Evolutionary conservation across 805 yeast species (phyloP), one percentile per base, ranked within the genome.

Genomic region (Nakazawaea laoshanensis): DNA sequence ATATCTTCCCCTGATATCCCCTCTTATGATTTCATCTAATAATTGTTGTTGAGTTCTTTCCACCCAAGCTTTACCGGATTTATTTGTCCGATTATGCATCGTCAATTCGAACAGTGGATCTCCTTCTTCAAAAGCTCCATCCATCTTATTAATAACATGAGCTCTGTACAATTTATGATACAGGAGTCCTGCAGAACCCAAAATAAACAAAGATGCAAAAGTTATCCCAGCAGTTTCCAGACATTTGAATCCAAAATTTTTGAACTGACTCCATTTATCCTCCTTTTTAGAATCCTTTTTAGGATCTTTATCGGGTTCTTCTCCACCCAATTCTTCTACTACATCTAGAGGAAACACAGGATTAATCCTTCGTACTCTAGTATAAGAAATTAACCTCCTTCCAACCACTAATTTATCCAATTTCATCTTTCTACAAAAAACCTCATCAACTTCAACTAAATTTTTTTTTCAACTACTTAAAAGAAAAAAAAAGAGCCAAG

Each of bases 201-300:
- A 61, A 23, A 83, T 72, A 2, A 74, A 64, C 22, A 83, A 53
- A 3, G 88, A 77, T 11, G 84, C 74, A 29, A 81, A 59, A 12
- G 88, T 81, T 28, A 83, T 74, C 3, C 83, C 75, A 0, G 77
- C 75, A 0, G 92, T 75, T 48, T 83, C 92, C 4, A 68, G 39
- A 37, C 75, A 65, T 44, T 73, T 77, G 35, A 54, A 43, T 0
- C 49, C 27, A 17, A 63, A 22, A 2, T 19, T 16, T 7, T 29
- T 36, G 6, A 42, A 13, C 17, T 33, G 36, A 3, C 37, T 33
- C 42, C 43, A 46, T 11, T 32, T 36, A 12, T 34, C 30, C 10
- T 33, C 13, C 11, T 28, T 11, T n/a, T 32, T 24, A 12, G 23
- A 26, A 19, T 29, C 18, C 19, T 24, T 27, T 19, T 22, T 34